Evolutionary conservation across 1,284 basidiomycete species (phyloP).

Genomic region (Ustilago esculenta): DNA sequence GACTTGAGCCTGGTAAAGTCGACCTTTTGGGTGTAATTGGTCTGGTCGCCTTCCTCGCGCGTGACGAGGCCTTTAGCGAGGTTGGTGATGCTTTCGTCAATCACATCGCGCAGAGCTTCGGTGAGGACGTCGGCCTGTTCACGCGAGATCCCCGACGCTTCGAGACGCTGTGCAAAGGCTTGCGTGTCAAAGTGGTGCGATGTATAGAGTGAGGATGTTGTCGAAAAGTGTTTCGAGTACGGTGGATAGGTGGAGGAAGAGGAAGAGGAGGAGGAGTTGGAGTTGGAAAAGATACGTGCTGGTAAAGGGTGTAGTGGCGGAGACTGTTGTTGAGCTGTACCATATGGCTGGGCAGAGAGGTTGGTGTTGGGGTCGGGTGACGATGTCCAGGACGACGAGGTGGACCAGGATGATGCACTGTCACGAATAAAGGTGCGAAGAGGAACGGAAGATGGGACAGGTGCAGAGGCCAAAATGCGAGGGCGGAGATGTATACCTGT

Average conservation of each 20-base stretch:
- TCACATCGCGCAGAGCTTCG: conserved; percentile 59
- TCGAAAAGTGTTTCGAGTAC: conserved; percentile 37
- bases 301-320: conserved; percentile 23
- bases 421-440: conserved; percentile 32
- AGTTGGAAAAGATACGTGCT: conserved; percentile 22
- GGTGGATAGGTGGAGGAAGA: conserved; percentile 10
- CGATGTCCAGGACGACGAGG: conserved; percentile 25
- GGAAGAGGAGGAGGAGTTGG: conserved; percentile 11
- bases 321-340: conserved; percentile 1
- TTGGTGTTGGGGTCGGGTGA: no score
- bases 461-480: not conserved
- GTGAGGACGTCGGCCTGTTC: conserved; percentile 64
- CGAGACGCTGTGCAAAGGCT: conserved; percentile 61
- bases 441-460: not conserved
- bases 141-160: conserved; percentile 61
- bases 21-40: conserved; percentile 71
- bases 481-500: conserved; percentile 9
- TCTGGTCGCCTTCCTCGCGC: conserved; percentile 63
- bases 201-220: conserved; percentile 29
- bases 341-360: conserved; percentile 2
- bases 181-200: conserved; percentile 64
- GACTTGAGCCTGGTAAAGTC: conserved; percentile 97
- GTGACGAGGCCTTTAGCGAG: conserved; percentile 61
- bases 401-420: conserved; percentile 25
- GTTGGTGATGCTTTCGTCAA: conserved; percentile 63